Evolutionary conservation across 495 filamentous ascomycete genomes (phyloP), one percentile per base, ranked within the genome.

Genomic region (Rusavskia elegans): DNA sequence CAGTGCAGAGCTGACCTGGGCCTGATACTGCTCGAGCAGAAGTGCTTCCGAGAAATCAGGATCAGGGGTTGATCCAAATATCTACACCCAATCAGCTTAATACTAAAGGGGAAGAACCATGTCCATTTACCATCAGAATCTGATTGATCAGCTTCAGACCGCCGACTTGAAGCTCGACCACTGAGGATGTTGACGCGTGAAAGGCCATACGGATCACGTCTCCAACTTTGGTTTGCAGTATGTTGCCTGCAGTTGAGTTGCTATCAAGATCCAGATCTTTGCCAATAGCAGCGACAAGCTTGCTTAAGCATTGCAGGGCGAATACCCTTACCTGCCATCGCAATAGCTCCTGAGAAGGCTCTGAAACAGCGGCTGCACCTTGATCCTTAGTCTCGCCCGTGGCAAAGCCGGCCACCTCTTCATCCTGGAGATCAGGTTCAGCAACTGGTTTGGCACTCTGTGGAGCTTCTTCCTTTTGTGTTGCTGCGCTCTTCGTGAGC

Each of bases 191-290:
- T 4, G 93, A 97, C 2, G 92, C 90, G 13, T 92, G 95, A 63
- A 99, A 99, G 0, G 92, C 92, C 77, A 97, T 93, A 51, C 89
- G 78, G 37, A 97, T 84, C n/a, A 99, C 83, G 60, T 97, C 92
- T 17, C 85, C 89, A 45, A 97, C 79, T 58, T 82, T 84, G 44
- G 78, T 76, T 63, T 96, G 87, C 41, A 99, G 73, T 3, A 82
- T 83, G 32, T 77, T 58, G 56, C 87, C 81, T 2, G 86, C 82
- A 8, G 76, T 68, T 20, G 86, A 84, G 21, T 85, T 78, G 27
- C 79, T 75, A 36, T 85, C 82, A 39, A 76, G 77, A 30, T 78
- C 60, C 11, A 83, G 76, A 9, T 89, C 84, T 66, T 85, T 87
- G 44, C 75, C 78, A 11, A 90, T 77, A 25, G 86, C 75, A 8